A percentile compares a stretch with the other conserved stretches of the same genome.
Conservation (phyloP, 192 early-diverging fungal genomes). For the Entomortierella chlamydospora region DNA sequence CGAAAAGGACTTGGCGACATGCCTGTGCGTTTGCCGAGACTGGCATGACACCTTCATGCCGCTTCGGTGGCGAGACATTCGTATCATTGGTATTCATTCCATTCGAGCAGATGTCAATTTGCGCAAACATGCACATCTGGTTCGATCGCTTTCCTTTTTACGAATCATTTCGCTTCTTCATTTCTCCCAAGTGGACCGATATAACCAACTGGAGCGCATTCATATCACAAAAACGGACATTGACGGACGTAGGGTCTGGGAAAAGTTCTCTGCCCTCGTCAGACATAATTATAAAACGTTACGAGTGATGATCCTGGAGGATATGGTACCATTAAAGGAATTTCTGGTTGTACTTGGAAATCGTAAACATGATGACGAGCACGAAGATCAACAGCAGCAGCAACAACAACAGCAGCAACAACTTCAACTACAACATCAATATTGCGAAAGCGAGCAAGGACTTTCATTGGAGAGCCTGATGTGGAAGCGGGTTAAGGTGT, state of each 20-base stretch:
- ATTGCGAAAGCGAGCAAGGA: no score
- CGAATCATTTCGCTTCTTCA: constrained; percentile 3
- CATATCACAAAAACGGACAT: constrained; percentile 1
- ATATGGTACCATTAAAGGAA: neutral
- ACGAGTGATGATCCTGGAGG: constrained; percentile 5
- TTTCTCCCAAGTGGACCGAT: constrained; percentile 7
- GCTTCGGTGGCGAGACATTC: constrained; percentile 8
- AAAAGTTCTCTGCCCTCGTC: constrained; percentile 12
- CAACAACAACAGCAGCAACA: no score
- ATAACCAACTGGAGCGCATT: constrained; percentile 9
- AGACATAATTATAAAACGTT: neutral
- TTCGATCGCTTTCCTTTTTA: constrained; percentile 1
- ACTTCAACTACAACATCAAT: no score
- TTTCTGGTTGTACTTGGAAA: constrained; percentile 4
- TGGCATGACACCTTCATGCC: constrained; percentile 22
- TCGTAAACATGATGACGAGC: neutral
- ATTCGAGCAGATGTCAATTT: constrained; percentile 13
- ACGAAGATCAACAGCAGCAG: neutral
- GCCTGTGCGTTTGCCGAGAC: constrained; percentile 13
- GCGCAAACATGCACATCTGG: constrained; percentile 12
- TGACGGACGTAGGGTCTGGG: constrained; percentile 19
- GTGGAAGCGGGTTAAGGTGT: constrained; percentile 9
- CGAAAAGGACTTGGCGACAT: neutral
- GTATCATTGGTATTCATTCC: constrained; percentile 20
- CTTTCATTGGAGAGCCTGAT: neutral